These are phyloP conservation scores for Hymenoscyphus salicellus DNA, from an alignment of 2,329 filamentous ascomycete genomes.

Conservation along the genomic window DNA sequence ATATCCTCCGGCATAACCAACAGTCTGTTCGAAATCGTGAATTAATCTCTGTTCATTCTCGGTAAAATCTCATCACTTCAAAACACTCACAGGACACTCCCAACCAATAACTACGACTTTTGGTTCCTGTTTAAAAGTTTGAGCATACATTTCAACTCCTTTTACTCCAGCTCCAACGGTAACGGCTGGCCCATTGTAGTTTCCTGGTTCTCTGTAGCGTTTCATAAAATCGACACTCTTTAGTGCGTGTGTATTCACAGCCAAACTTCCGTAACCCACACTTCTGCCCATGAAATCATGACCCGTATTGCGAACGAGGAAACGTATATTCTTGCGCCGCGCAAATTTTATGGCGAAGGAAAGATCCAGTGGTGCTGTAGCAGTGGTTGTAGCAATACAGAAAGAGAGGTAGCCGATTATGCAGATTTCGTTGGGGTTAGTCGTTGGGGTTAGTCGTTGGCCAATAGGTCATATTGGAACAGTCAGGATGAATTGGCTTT, in stretches of 20 bases:
- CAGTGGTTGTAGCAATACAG: constrained; percentile 22
- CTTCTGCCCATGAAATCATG: constrained; percentile 47
- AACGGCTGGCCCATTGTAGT: constrained; percentile 37
- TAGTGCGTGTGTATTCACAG: constrained; percentile 47
- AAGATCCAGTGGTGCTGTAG: constrained; percentile 18
- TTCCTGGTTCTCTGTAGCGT: constrained; percentile 31
- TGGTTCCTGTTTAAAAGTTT: constrained; percentile 34
- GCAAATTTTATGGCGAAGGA: constrained; percentile 34
- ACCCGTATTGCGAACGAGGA: constrained; percentile 43
- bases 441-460: constrained; percentile 1
- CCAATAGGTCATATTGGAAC: constrained; percentile 33
- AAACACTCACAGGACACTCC: constrained; percentile 10
- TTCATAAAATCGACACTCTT: constrained; percentile 41
- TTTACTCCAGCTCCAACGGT: constrained; percentile 41
- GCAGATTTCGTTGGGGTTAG: constrained; percentile 5
- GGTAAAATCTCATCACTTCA: too few relatives aligned
- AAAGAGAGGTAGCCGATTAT: constrained; percentile 8
- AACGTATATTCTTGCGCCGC: constrained; percentile 31
- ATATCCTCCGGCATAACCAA: constrained; percentile 44
- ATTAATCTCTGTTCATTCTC: constrained; percentile 25
- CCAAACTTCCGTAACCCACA: constrained; percentile 43
- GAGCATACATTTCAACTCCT: constrained; percentile 42
- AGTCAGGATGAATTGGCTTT: constrained; percentile 24
- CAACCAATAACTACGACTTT: constrained; percentile 11
- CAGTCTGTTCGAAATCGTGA: constrained; percentile 49